phyloP scores from a whole-genome alignment of 176 grass and related monocot species.

The Calamus simplicifolius region DNA sequence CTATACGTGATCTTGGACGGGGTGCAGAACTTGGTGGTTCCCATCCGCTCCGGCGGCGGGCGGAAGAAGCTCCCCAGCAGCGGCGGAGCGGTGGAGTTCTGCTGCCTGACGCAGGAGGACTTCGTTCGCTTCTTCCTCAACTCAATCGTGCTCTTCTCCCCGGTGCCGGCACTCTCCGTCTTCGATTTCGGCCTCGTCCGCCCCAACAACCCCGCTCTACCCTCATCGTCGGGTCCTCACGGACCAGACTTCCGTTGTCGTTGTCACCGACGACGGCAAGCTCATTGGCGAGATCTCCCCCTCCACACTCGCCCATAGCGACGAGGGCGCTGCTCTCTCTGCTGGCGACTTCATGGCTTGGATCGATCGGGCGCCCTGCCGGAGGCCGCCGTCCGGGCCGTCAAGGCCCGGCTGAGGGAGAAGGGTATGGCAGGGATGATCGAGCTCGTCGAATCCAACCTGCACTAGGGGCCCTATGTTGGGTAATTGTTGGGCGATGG shows the following conservation, averaged over 20 bases:
- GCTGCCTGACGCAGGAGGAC: constrained; percentile 71
- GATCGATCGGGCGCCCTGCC: constrained; percentile 21
- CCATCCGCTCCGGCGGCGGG: constrained; percentile 14
- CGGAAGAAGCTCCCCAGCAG: constrained; percentile 14
- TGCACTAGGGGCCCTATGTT: no score
- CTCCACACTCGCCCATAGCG: constrained; percentile 32
- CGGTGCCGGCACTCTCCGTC: constrained; percentile 30
- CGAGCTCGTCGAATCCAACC: constrained; percentile 33
- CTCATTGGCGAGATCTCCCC: constrained; percentile 67
- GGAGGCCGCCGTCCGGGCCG: constrained; percentile 11
- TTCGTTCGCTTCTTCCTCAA: constrained; percentile 64
- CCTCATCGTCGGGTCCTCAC: constrained; percentile 24
- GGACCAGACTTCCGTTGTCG: constrained; percentile 37
- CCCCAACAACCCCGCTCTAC: constrained; percentile 21
- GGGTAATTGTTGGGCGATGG: no score
- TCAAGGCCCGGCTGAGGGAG: constrained; percentile 29
- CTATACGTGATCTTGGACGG: constrained; percentile 57
- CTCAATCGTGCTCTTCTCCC: constrained; percentile 49
- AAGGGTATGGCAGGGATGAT: constrained; percentile 35
- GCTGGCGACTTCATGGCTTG: constrained; percentile 40
- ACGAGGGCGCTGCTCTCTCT: constrained; percentile 29
- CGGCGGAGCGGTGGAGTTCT: constrained; percentile 25
- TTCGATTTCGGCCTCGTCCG: constrained; percentile 48
- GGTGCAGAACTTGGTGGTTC: constrained; percentile 45
- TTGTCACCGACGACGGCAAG: constrained; percentile 15